These are phyloP conservation scores for Fusarium floridanum DNA, from an alignment of 2,329 filamentous ascomycete genomes.

Conservation along the genomic window DNA sequence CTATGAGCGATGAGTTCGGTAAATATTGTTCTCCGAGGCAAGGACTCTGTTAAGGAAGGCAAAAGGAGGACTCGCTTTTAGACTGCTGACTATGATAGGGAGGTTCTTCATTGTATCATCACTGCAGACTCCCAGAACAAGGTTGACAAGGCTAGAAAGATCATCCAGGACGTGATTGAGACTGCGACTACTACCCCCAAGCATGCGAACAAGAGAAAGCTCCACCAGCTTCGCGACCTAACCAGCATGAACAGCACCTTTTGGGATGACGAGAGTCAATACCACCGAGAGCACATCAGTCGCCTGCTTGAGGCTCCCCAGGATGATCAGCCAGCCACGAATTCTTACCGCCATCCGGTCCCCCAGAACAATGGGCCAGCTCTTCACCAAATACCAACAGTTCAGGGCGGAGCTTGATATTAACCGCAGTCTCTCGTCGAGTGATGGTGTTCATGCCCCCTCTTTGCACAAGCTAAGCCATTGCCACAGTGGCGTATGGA, in stretches of 20 bases:
- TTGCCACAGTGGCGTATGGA: not conserved
- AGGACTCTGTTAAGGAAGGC: constrained; percentile 82
- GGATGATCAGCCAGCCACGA: not conserved
- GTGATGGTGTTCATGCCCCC: too few relatives aligned
- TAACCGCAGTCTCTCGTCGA: not conserved
- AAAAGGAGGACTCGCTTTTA: constrained; percentile 56
- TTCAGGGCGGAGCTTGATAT: not conserved
- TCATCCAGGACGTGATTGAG: constrained; percentile 76
- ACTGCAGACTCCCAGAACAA: constrained; percentile 86
- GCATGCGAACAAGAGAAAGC: constrained; percentile 83
- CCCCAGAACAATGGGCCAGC: not conserved
- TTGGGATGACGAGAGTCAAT: constrained; percentile 74
- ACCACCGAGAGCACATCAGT: too few relatives aligned
- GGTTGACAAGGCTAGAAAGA: constrained; percentile 79
- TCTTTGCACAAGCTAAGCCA: constrained; percentile 56
- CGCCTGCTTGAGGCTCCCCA: not conserved
- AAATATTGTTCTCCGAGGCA: constrained; percentile 87
- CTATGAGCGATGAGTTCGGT: constrained; percentile 81
- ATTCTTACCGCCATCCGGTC: too few relatives aligned
- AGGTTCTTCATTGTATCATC: constrained; percentile 84
- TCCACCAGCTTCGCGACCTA: constrained; percentile 82
- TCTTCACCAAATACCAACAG: not conserved
- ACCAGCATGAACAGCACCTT: constrained; percentile 85
- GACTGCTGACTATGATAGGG: constrained; percentile 71
- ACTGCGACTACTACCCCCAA: constrained; percentile 70